Evolutionary conservation across 352 stramenopile species (phyloP), one percentile per base, ranked within the genome.

Genomic region (Pythium brachiatum): DNA sequence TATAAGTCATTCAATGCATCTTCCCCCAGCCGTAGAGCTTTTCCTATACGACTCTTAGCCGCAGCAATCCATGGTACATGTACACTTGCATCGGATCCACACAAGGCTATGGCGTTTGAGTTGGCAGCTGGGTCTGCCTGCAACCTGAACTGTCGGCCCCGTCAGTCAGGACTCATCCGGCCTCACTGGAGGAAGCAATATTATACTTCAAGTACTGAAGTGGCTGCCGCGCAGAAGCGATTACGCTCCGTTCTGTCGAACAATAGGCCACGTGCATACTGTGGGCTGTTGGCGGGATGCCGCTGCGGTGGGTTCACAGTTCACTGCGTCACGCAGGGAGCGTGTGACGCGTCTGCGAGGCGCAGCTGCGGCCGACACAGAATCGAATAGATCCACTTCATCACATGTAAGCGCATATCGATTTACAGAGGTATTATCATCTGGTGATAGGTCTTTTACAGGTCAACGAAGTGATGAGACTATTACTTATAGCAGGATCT

Each of bases 1-100:
- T 46, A 46, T 46, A 46, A 46, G 38, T 46, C 38, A 46, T 46
- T 46, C 38, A 20, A 46, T 46, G 38, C 38, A 46, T 46, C 38
- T 46, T 46, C 34, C 15, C 31, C 15, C 34, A 41, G 34, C 34
- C 13, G 15, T 41, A 41, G 34, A 41, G 11, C 34, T 18, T 9
- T 41, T 41, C 29, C 29, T 9, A 34, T 34, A 34, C 29, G 29
- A 34, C 29, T 34, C 5, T 34, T 9, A 34, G 29, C 29, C n/a
- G n/a, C n/a, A n/a, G n/a, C n/a, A n/a, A n/a, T n/a, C n/a, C n/a
- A n/a, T n/a, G n/a, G n/a, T n/a, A n/a, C n/a, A n/a, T n/a, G n/a
- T n/a, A n/a, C n/a, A n/a, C n/a, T n/a, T n/a, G n/a, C n/a, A n/a
- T n/a, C n/a, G n/a, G n/a, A 36, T 36, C 31, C 1, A 36, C 31